Evolutionary conservation across 768 basidiomycete genomes (phyloP), one percentile per base, ranked within the genome.

Genomic region (Suillus lakei): DNA sequence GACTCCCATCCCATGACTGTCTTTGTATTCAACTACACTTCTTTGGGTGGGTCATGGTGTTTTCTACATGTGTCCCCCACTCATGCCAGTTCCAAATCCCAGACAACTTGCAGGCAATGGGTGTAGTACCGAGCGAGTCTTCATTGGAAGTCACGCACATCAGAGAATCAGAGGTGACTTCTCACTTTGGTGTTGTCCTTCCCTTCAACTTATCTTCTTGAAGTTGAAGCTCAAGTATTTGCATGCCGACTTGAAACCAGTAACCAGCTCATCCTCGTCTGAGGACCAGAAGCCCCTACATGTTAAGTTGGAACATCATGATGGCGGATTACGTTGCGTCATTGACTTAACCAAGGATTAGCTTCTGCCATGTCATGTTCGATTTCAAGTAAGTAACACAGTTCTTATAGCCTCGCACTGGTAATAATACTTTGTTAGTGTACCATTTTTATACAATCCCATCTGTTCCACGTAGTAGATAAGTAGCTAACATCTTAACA

Each of bases 1-100:
- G 10, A 38, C 32, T n/a, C n/a, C n/a, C 26, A 61, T 26, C 73
- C 65, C 16, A 0, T 0, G 16, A 8, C 67, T 9, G 50, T 51
- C 15, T 72, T 72, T 13, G 55, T 69, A 34, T 74, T 74, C 63
- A 68, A 69, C 38, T 69, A 65, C 39, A 56, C 34, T 21, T 64
- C 69, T 8, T 63, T 72, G 1, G 32, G 71, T 66, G 64, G n/a
- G 64, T 21, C 61, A 28, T 46, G 51, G 3, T 15, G 34, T 67
- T 60, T 53, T 39, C 18, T 30, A 10, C 7, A 36, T 30, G 36
- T 12, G n/a, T 12, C 12, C 7, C 3, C 30, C 39, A 23, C 32
- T 26, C 36, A 62, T 28, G 4, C 41, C 50, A 5, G 64, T 30
- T 36, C 5, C 60, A 1, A 8, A 54, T 50, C 26, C 21, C 39